Evolutionary conservation across 2,329 filamentous ascomycete genomes (phyloP).

Genomic region (Cladosporium sp.): DNA sequence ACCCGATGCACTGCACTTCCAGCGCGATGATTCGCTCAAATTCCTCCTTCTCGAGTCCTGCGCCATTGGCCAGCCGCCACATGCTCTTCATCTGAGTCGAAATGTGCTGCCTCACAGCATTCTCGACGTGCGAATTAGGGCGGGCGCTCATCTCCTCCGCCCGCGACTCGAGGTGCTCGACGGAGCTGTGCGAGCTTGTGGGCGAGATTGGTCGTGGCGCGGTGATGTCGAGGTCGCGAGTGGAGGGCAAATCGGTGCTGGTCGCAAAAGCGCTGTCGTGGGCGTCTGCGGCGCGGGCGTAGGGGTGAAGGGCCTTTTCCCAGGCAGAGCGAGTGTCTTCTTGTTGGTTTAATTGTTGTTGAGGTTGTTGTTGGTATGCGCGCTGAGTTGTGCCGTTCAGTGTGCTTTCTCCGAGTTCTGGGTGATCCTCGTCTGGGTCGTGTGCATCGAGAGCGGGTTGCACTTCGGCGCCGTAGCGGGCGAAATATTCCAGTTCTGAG

Average conservation of each 20-base stretch:
- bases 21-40: constrained; percentile 68
- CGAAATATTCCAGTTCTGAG: constrained; percentile 68
- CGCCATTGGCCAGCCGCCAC: constrained; percentile 64
- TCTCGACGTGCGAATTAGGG: constrained; percentile 56
- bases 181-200: constrained; percentile 36
- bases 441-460: constrained; percentile 78
- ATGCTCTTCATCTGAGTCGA: constrained; percentile 73
- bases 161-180: constrained; percentile 53
- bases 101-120: constrained; percentile 74
- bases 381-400: constrained; percentile 41
- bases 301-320: constrained; percentile 12
- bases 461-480: constrained; percentile 68
- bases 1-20: constrained; percentile 65
- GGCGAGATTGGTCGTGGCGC: constrained; percentile 50
- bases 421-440: constrained; percentile 68
- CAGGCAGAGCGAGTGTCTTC: constrained; percentile 9
- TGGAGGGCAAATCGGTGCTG: constrained; percentile 50
- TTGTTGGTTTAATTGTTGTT: not conserved
- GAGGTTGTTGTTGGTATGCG: not conserved
- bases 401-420: constrained; percentile 47
- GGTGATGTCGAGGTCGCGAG: constrained; percentile 40
- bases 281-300: constrained; percentile 15
- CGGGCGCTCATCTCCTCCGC: constrained; percentile 27
- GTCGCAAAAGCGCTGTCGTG: constrained; percentile 37
- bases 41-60: constrained; percentile 69